Percentiles rank a stretch among this genome's conserved stretches.
Evolutionary conservation across 1,139 yeast genomes (phyloP).

Genomic region (Debaryomycetaceae sp.): DNA sequence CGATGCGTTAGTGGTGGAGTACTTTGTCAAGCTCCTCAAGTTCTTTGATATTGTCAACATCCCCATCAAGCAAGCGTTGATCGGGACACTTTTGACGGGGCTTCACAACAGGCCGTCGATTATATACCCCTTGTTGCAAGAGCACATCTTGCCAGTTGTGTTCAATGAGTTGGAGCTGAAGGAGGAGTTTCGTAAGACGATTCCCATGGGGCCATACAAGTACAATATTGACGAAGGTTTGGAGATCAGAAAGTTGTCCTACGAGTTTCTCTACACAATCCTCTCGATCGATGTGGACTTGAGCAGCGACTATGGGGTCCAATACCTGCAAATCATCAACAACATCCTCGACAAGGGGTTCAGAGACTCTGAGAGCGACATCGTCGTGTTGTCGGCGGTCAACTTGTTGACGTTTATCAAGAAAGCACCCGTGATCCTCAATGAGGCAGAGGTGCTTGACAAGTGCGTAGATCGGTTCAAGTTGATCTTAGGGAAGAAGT

Average conservation of each 20-base stretch:
- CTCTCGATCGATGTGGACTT: conserved; percentile 19
- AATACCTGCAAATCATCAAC: conserved; percentile 21
- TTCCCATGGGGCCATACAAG: conserved; percentile 86
- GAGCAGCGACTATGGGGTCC: conserved; percentile 10
- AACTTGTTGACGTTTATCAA: conserved; percentile 28
- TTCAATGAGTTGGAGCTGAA: conserved; percentile 55
- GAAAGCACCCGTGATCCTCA: conserved; percentile 15
- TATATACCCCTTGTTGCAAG: conserved; percentile 55
- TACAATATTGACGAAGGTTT: conserved; percentile 78
- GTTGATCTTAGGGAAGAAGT: conserved; percentile 30
- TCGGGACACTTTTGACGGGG: conserved; percentile 57
- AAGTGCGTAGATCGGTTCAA: conserved; percentile 21
- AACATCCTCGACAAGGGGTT: conserved; percentile 32
- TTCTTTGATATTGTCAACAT: conserved; percentile 25
- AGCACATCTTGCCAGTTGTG: conserved; percentile 61
- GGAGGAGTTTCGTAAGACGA: conserved; percentile 54
- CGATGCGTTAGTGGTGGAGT: background rate
- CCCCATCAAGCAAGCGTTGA: conserved; percentile 51
- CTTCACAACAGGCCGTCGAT: conserved; percentile 59
- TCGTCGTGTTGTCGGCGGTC: conserved; percentile 33
- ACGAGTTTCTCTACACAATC: conserved; percentile 64
- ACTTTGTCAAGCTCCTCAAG: conserved; percentile 7
- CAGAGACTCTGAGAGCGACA: conserved; percentile 36
- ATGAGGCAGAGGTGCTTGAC: conserved; percentile 18
- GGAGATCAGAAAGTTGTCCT: conserved; percentile 68